Conservation (phyloP, 1,284 basidiomycete genomes). For the Ceratobasidium sp. region DNA sequence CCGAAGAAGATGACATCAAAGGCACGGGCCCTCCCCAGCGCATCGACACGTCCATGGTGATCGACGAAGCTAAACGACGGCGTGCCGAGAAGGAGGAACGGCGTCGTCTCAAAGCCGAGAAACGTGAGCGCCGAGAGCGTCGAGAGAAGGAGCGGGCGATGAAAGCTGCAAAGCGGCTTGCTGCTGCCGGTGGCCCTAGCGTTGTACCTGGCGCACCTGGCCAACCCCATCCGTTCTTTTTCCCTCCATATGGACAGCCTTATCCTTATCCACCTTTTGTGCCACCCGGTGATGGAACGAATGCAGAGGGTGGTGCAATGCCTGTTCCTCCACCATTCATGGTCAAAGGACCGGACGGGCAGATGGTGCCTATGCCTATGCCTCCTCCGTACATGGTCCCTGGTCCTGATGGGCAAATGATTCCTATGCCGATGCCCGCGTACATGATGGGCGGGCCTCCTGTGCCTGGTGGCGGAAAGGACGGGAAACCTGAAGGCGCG, state of each 20-base stretch:
- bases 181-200: background rate
- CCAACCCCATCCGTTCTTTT: slow-evolving; percentile 25
- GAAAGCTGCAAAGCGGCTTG: slow-evolving; percentile 29
- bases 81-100: slow-evolving; percentile 33
- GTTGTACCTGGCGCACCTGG: slow-evolving; percentile 9
- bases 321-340: slow-evolving; percentile 7
- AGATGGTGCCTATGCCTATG: slow-evolving; percentile 28
- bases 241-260: slow-evolving; percentile 23
- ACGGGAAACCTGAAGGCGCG: slow-evolving; percentile 14
- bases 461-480: slow-evolving; percentile 17
- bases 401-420: slow-evolving; percentile 26
- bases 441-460: slow-evolving; percentile 25
- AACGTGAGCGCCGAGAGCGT: slow-evolving; percentile 17
- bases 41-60: slow-evolving; percentile 15
- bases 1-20: slow-evolving; percentile 27
- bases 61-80: slow-evolving; percentile 21
- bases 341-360: slow-evolving; percentile 26
- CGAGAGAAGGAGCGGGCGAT: slow-evolving; percentile 24
- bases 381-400: slow-evolving; percentile 27
- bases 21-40: slow-evolving; percentile 25
- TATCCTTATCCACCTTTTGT: slow-evolving; percentile 12
- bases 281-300: slow-evolving; percentile 2
- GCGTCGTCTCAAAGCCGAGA: slow-evolving; percentile 30
- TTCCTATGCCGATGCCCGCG: slow-evolving; percentile 27
- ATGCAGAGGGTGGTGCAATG: background rate